These are phyloP conservation scores for Candida sp. DNA, from an alignment of 1,139 yeast genomes.

Conservation along the genomic window DNA sequence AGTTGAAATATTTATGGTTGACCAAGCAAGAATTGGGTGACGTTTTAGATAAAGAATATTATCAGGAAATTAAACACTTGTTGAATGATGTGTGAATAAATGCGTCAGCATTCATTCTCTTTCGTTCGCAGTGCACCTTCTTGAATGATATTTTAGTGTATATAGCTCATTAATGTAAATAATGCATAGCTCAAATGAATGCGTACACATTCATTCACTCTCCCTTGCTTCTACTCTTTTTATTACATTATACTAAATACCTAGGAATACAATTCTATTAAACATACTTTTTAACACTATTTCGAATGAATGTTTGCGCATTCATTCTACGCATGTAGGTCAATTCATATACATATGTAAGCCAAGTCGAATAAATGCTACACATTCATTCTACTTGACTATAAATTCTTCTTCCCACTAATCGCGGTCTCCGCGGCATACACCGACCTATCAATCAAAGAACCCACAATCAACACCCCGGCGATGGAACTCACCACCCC, in stretches of 20 bases:
- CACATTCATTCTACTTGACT: constrained; percentile 5
- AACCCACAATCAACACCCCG: constrained; percentile 91
- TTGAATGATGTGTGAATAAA: constrained; percentile 38
- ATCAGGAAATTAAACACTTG: constrained; percentile 48
- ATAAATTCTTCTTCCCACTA: constrained; percentile 63
- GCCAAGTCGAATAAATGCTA: too few relatives aligned
- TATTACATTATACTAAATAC: neutral
- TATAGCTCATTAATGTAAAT: neutral
- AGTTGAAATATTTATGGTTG: constrained; percentile 67
- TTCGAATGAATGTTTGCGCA: too few relatives aligned
- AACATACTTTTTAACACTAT: too few relatives aligned
- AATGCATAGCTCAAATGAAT: neutral
- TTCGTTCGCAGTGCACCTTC: too few relatives aligned
- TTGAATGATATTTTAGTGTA: neutral
- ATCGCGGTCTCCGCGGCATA: constrained; percentile 87
- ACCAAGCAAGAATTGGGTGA: constrained; percentile 73
- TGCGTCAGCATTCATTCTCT: too few relatives aligned
- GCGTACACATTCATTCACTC: too few relatives aligned
- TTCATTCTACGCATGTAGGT: too few relatives aligned
- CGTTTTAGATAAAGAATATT: constrained; percentile 55
- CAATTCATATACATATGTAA: too few relatives aligned
- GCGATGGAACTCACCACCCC: constrained; percentile 89
- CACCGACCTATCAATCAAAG: constrained; percentile 80
- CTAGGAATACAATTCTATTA: neutral
- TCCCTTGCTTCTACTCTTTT: neutral